Conservation (phyloP, 371 early-diverging fungal genomes). For the Rhizomucor pusillus region DNA sequence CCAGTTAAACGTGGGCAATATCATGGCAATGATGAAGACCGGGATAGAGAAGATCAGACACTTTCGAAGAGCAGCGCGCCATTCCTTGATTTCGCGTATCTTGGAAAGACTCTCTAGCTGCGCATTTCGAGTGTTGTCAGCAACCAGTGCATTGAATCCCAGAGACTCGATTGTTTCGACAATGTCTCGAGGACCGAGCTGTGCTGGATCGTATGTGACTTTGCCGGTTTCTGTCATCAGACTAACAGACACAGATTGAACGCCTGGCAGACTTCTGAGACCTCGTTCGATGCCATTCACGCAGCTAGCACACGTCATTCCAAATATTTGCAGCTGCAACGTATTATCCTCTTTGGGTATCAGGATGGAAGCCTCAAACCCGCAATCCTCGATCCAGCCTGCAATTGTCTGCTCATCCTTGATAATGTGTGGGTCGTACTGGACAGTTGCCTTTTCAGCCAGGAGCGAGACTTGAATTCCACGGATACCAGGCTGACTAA, state of each 20-base stretch:
- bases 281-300: conserved; percentile 73
- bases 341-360: conserved; percentile 26
- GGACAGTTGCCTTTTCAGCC: conserved; percentile 80
- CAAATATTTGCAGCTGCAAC: conserved; percentile 77
- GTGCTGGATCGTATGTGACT: conserved; percentile 62
- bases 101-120: conserved; percentile 90
- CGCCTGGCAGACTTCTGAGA: conserved; percentile 58
- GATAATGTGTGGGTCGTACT: conserved; percentile 49
- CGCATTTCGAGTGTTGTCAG: conserved; percentile 52
- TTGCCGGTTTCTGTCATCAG: conserved; percentile 71
- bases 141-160: conserved; percentile 84
- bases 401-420: conserved; percentile 44
- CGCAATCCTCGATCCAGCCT: conserved; percentile 69
- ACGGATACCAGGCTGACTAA: conserved; percentile 41
- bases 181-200: conserved; percentile 76
- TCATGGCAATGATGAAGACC: conserved; percentile 82
- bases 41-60: conserved; percentile 77
- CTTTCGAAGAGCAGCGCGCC: conserved; percentile 65
- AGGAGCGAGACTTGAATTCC: conserved; percentile 67
- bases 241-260: conserved; percentile 69
- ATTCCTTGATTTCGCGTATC: conserved; percentile 83
- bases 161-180: conserved; percentile 77
- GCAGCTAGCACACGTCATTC: conserved; percentile 89
- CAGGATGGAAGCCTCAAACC: conserved; percentile 75
- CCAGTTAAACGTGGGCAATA: conserved; percentile 68